These are phyloP conservation scores for Colletotrichum neosansevieriae DNA, from an alignment of 2,329 filamentous ascomycete species.

Conservation along the genomic window DNA sequence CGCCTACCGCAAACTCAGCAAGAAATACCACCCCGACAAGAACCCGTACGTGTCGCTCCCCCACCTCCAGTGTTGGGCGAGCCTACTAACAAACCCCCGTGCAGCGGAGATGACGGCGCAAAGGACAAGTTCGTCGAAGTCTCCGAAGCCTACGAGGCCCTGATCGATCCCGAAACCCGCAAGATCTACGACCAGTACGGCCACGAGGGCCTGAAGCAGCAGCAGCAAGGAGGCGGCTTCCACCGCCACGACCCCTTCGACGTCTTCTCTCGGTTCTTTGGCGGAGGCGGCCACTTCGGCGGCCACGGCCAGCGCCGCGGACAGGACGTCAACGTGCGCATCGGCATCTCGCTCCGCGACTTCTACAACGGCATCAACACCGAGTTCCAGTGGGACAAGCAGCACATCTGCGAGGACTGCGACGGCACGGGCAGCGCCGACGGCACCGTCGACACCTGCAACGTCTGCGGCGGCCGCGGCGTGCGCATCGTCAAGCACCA, in stretches of 20 bases:
- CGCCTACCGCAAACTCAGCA: slow-evolving; percentile 90
- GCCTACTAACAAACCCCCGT: neutral
- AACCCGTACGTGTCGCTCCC: slow-evolving; percentile 77
- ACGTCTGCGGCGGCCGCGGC: slow-evolving; percentile 83
- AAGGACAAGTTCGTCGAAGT: slow-evolving; percentile 94
- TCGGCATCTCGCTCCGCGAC: slow-evolving; percentile 83
- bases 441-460: slow-evolving; percentile 84
- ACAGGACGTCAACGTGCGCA: slow-evolving; percentile 88
- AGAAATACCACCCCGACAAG: slow-evolving; percentile 98
- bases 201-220: slow-evolving; percentile 89
- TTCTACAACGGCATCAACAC: slow-evolving; percentile 93
- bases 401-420: slow-evolving; percentile 93
- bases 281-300: slow-evolving; percentile 87
- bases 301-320: slow-evolving; percentile 82
- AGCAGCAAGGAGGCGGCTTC: slow-evolving; percentile 74
- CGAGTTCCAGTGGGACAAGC: slow-evolving; percentile 92
- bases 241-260: slow-evolving; percentile 90
- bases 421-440: slow-evolving; percentile 88
- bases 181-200: slow-evolving; percentile 95
- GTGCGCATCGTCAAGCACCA: slow-evolving; percentile 88
- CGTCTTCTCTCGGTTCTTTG: slow-evolving; percentile 96
- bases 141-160: slow-evolving; percentile 93
- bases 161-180: slow-evolving; percentile 83
- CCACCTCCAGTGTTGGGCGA: neutral
- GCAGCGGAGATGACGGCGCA: slow-evolving; percentile 80